phyloP scores from a whole-genome alignment of 257 asterid species.

The Phtheirospermum japonicum region DNA sequence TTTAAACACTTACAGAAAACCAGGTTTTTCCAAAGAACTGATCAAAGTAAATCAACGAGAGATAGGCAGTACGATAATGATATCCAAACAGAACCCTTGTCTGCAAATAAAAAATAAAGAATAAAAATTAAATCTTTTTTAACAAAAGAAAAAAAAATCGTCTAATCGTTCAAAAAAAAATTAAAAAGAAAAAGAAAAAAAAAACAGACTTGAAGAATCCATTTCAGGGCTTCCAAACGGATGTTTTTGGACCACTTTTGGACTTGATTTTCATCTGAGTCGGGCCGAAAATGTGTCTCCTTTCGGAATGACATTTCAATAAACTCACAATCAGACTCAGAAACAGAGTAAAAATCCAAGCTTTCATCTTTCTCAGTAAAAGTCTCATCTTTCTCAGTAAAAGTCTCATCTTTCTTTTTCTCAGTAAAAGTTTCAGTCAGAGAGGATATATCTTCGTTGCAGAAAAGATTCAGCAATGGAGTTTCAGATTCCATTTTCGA shows the following conservation, averaged over 20 bases:
- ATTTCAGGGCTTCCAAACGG: slow-evolving; percentile 41
- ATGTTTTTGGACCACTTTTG: slow-evolving; percentile 28
- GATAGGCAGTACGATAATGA: slow-evolving; percentile 42
- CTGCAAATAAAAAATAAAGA: too few relatives aligned
- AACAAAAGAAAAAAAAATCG: too few relatives aligned
- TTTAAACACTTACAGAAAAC: slow-evolving; percentile 39
- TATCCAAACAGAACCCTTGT: slow-evolving; percentile 40
- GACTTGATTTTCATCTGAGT: slow-evolving; percentile 18
- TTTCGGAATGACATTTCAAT: slow-evolving; percentile 25
- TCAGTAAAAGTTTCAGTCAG: slow-evolving; percentile 8
- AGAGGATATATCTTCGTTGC: slow-evolving; percentile 37
- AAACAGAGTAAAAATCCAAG: slow-evolving; percentile 19
- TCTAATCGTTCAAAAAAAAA: background rate
- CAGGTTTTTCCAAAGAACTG: slow-evolving; percentile 32
- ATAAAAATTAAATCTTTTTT: background rate
- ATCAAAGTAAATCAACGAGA: slow-evolving; percentile 43
- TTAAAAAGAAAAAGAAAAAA: background rate
- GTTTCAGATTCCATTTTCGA: too few relatives aligned
- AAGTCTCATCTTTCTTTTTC: too few relatives aligned
- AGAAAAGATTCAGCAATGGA: slow-evolving; percentile 43
- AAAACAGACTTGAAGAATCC: slow-evolving; percentile 44
- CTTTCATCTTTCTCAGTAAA: slow-evolving; percentile 20
- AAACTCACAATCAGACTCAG: slow-evolving; percentile 35
- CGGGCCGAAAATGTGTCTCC: slow-evolving; percentile 24
- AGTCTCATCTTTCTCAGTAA: too few relatives aligned